These are phyloP conservation scores for Capsicum chinense DNA, from an alignment of 257 asterid genomes.

Conservation along the genomic window DNA sequence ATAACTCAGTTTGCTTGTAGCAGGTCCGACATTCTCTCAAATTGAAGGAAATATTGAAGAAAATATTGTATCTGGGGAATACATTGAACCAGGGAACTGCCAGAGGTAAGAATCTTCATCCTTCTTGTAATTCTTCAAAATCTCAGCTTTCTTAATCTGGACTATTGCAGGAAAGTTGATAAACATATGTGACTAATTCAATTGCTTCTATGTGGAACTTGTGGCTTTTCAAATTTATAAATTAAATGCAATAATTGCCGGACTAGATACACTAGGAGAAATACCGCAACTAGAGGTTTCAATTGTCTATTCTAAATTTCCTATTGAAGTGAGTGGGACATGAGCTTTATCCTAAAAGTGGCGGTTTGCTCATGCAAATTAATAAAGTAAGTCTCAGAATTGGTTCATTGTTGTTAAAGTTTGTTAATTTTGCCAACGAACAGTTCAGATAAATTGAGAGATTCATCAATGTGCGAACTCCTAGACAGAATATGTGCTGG, in stretches of 20 bases:
- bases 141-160: background rate
- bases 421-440: background rate
- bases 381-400: background rate
- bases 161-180: background rate
- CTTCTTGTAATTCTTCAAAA: background rate
- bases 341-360: constrained; percentile 5
- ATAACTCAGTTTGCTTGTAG: constrained; percentile 36
- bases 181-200: background rate
- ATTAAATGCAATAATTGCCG: background rate
- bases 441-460: constrained; percentile 1
- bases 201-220: constrained; percentile 3
- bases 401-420: background rate
- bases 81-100: constrained; percentile 99
- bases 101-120: constrained; percentile 63
- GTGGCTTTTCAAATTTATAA: constrained; percentile 12
- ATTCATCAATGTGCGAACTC: background rate
- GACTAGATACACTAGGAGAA: background rate
- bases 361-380: background rate
- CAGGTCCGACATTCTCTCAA: constrained; percentile 90
- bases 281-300: background rate
- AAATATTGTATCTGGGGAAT: constrained; percentile 84
- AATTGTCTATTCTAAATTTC: constrained; percentile 1
- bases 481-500: background rate
- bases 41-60: constrained; percentile 92
- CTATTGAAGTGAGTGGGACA: constrained; percentile 9